A percentile compares a stretch with the other conserved stretches of the same genome.
Evolutionary conservation across 768 basidiomycete genomes (phyloP).

Genomic region (Sporobolomyces phaffii): DNA sequence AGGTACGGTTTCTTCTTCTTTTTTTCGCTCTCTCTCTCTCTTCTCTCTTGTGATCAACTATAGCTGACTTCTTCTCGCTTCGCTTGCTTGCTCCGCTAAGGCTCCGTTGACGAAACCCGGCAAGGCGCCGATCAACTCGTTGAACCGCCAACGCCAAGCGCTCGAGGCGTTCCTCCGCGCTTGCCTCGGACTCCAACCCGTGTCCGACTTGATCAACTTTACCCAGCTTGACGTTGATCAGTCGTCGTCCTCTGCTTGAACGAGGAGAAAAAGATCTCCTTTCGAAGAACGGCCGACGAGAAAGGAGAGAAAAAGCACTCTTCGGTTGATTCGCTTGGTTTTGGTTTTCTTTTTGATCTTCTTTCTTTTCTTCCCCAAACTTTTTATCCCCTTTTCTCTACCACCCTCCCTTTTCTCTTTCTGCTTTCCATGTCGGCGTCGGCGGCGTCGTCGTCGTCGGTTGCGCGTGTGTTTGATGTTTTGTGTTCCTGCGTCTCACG

Average conservation of each 20-base stretch:
- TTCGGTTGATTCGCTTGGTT: not conserved
- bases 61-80: slow-evolving; percentile 22
- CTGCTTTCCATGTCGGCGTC: too few relatives aligned
- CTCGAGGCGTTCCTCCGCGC: slow-evolving; percentile 49
- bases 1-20: slow-evolving; percentile 54
- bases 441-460: too few relatives aligned
- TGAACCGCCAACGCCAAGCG: slow-evolving; percentile 89
- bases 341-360: not conserved
- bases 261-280: too few relatives aligned
- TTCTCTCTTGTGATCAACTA: slow-evolving; percentile 49
- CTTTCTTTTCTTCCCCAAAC: not conserved
- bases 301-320: not conserved
- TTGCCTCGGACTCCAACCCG: slow-evolving; percentile 42
- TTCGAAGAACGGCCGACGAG: too few relatives aligned
- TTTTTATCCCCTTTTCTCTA: not conserved
- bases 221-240: slow-evolving; percentile 30
- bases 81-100: too few relatives aligned
- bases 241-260: too few relatives aligned
- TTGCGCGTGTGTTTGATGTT: too few relatives aligned
- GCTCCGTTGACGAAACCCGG: slow-evolving; percentile 51
- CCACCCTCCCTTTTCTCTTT: not conserved
- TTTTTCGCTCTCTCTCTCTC: not conserved
- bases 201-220: slow-evolving; percentile 63
- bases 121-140: slow-evolving; percentile 87
- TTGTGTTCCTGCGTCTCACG: not conserved